Evolutionary conservation across 2,329 filamentous ascomycete genomes (phyloP).

Genomic region (Aureobasidium zeae): DNA sequence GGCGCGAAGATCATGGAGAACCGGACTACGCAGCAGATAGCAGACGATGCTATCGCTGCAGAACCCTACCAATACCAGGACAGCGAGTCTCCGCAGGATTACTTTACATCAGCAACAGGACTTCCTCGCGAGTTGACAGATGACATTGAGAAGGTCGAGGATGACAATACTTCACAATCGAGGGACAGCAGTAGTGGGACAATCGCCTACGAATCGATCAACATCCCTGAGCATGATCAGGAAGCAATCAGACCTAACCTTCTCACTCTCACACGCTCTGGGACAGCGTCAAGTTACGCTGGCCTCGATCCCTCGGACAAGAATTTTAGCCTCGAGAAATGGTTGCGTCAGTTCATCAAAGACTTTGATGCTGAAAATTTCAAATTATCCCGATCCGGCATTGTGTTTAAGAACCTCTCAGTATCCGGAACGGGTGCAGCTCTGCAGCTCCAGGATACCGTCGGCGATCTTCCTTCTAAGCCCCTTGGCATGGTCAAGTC

Average conservation of each 20-base stretch:
- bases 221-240: slow-evolving; percentile 3
- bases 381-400: slow-evolving; percentile 45
- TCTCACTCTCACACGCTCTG: background rate
- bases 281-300: slow-evolving; percentile 29
- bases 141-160: background rate
- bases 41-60: slow-evolving; percentile 1
- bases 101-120: background rate
- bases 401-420: slow-evolving; percentile 56
- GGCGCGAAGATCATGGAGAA: slow-evolving; percentile 2
- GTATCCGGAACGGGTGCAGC: slow-evolving; percentile 59
- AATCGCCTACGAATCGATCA: background rate
- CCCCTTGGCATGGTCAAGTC: slow-evolving; percentile 40
- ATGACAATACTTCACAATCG: background rate
- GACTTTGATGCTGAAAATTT: slow-evolving; percentile 48
- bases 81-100: background rate
- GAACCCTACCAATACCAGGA: background rate
- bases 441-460: slow-evolving; percentile 59
- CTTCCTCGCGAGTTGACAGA: background rate
- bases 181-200: slow-evolving; percentile 5
- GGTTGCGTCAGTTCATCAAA: slow-evolving; percentile 41
- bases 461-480: slow-evolving; percentile 49
- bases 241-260: background rate
- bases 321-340: slow-evolving; percentile 47
- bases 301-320: slow-evolving; percentile 44
- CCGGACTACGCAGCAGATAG: slow-evolving; percentile 5